A percentile compares a stretch with the other conserved stretches of the same genome.
Evolutionary conservation across 2,329 filamentous ascomycete genomes (phyloP).

Genomic region (Aschersonia sp.): DNA sequence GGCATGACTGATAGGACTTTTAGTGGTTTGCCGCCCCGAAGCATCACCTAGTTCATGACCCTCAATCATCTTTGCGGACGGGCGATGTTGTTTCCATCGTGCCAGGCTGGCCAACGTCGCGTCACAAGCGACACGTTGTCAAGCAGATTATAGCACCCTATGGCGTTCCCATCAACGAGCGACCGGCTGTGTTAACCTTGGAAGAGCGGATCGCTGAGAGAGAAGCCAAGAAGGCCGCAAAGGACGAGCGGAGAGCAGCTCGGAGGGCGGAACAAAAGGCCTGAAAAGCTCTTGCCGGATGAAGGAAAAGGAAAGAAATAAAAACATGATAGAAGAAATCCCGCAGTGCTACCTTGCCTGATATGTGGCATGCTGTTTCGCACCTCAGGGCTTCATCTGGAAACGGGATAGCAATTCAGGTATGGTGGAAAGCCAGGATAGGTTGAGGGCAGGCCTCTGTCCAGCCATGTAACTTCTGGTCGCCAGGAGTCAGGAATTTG

Average conservation of each 20-base stretch:
- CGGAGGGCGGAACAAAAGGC: slow-evolving; percentile 9
- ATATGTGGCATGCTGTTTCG: too few relatives aligned
- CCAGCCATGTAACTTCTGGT: too few relatives aligned
- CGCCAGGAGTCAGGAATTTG: too few relatives aligned
- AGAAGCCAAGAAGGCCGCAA: slow-evolving; percentile 38
- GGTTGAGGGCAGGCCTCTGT: too few relatives aligned
- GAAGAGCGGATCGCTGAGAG: slow-evolving; percentile 44
- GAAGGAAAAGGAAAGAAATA: too few relatives aligned
- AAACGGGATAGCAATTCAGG: too few relatives aligned
- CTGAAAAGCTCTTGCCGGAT: background rate
- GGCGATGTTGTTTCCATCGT: slow-evolving; percentile 64
- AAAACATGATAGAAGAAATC: too few relatives aligned
- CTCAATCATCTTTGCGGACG: slow-evolving; percentile 53
- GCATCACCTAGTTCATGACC: slow-evolving; percentile 64
- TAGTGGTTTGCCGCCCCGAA: slow-evolving; percentile 47
- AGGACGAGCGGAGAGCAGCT: slow-evolving; percentile 36
- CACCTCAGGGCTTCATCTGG: too few relatives aligned
- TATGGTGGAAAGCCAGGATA: too few relatives aligned
- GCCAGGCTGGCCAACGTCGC: slow-evolving; percentile 49
- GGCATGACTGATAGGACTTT: background rate
- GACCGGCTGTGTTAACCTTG: slow-evolving; percentile 50
- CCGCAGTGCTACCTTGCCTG: too few relatives aligned
- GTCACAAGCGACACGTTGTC: slow-evolving; percentile 59
- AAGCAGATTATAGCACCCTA: slow-evolving; percentile 58
- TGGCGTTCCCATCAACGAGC: slow-evolving; percentile 45